Conservation (phyloP, 129 eudicot genomes). For the Flaveria linearis region DNA sequence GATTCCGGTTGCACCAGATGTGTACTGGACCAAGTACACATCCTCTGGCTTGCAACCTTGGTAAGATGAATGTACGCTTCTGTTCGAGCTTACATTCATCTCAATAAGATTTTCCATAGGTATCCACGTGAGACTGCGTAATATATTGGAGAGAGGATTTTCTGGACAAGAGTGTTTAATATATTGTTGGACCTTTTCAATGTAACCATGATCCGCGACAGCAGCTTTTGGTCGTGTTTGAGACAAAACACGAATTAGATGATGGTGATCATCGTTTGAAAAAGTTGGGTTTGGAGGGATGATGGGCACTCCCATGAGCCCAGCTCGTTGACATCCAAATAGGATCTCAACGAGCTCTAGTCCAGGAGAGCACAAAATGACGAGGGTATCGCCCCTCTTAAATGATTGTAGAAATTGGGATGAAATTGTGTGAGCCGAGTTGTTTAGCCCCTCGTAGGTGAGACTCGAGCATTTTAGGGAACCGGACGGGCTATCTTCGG, state of each 20-base stretch:
- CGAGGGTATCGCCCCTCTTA: conserved; percentile 51
- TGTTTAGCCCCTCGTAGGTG: conserved; percentile 63
- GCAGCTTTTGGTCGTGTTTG: conserved; percentile 73
- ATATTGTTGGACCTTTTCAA: conserved; percentile 38
- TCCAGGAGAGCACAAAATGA: conserved; percentile 64
- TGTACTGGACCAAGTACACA: conserved; percentile 71
- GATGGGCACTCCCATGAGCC: conserved; percentile 59
- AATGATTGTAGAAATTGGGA: conserved; percentile 39
- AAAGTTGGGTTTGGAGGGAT: conserved; percentile 62
- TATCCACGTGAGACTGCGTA: conserved; percentile 48
- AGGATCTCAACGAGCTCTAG: conserved; percentile 64
- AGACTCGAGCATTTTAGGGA: conserved; percentile 38
- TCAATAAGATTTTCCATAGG: conserved; percentile 41
- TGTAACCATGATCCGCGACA: conserved; percentile 40
- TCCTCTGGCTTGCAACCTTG: conserved; percentile 58
- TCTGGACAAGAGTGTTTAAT: conserved; percentile 23
- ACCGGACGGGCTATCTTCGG: conserved; percentile 43
- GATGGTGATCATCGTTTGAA: conserved; percentile 47
- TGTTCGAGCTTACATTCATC: neutral
- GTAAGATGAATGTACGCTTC: conserved; percentile 35
- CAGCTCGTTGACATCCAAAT: conserved; percentile 73
- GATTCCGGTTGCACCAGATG: conserved; percentile 79
- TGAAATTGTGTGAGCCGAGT: conserved; percentile 49
- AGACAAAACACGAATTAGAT: conserved; percentile 62
- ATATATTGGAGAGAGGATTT: conserved; percentile 33